Base-by-base conservation (phyloP, 2,329 filamentous ascomycete genomes). In the Claviceps pazoutovae region DNA sequence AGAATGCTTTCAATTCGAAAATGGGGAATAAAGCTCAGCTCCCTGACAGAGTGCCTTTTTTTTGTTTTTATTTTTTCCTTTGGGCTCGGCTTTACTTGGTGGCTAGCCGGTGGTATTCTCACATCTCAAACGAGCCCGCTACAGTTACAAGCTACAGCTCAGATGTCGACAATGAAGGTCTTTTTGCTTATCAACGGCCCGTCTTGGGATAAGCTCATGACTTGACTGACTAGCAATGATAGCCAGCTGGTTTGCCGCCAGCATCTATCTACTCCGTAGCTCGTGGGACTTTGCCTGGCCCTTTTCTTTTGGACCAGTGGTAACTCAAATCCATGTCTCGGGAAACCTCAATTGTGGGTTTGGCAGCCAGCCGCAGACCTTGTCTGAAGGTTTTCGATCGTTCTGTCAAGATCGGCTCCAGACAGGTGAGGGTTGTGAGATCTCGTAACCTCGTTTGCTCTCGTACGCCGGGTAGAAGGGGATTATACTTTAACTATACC, bases 241-340 rank as follows among this genome's bases (percentile, higher is more conserved):
- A 9, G 49, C 52, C 38, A 9, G 43, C 48, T 47, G 49, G 39
- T 34, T 48, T 50, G 50, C 47, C 53, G 50, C 53, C 47, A 54
- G 51, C 47, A 41, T 50, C 53, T 51, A 11, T 11, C 30, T 26
- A 26, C 30, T 34, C 30, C 30, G 30, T 34, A 54, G 50, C 52
- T 52, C 49, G 37, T 46, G 52, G 47, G 34, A 30, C 50, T 34
- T 34, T 52, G 47, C 48, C 37, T 47, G 17, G 51, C 49, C 48
- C 9, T 34, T 44, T 52, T 42, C 39, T 9, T 30, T 4, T 46
- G 41, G 44, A 41, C 53, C 53, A 56, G 52, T 55, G 50, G 52
- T 54, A 55, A 55, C 50, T 51, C 53, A 34, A 54, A 54, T 57
- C 54, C 59, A 62, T 62, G 57, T 61, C 60, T 63, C 57, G 57